These are phyloP conservation scores for Aspergillus olivimuriae DNA, from an alignment of 495 filamentous ascomycete genomes.

Conservation along the genomic window DNA sequence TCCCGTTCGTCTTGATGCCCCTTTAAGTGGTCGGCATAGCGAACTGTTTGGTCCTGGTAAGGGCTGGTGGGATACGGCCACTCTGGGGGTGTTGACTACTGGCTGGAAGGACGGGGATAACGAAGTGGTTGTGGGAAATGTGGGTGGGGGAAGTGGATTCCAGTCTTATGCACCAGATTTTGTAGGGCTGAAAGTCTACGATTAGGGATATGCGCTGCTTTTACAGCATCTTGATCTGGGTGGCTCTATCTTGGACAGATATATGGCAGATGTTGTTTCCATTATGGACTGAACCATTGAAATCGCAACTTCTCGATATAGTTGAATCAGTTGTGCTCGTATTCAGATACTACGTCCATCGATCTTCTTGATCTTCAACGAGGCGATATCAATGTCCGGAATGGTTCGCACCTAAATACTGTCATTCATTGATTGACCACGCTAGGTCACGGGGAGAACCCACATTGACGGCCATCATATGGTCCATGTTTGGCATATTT, in stretches of 20 bases:
- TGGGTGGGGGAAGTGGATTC: constrained; percentile 18
- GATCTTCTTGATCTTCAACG: constrained; percentile 18
- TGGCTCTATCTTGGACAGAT: too few relatives aligned
- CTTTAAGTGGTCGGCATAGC: constrained; percentile 40
- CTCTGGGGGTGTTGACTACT: constrained; percentile 33
- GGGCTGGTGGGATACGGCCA: constrained; percentile 45
- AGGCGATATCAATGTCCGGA: constrained; percentile 23
- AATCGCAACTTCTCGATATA: too few relatives aligned
- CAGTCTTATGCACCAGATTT: constrained; percentile 36
- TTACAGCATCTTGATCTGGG: too few relatives aligned
- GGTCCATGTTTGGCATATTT: constrained; percentile 15
- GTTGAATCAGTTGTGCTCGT: too few relatives aligned
- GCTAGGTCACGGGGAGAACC: neutral
- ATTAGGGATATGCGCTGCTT: too few relatives aligned
- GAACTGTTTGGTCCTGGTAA: constrained; percentile 36
- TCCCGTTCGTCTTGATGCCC: constrained; percentile 40
- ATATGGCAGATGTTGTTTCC: too few relatives aligned
- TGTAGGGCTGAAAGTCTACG: constrained; percentile 23
- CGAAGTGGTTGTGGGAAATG: constrained; percentile 35
- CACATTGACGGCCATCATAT: constrained; percentile 35
- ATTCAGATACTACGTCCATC: constrained; percentile 17
- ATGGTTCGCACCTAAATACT: constrained; percentile 23
- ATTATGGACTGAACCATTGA: too few relatives aligned
- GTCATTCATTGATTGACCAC: neutral
- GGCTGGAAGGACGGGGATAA: constrained; percentile 39